Evolutionary conservation across 768 basidiomycete genomes (phyloP).

Genomic region (Cystobasidium onofrii): DNA sequence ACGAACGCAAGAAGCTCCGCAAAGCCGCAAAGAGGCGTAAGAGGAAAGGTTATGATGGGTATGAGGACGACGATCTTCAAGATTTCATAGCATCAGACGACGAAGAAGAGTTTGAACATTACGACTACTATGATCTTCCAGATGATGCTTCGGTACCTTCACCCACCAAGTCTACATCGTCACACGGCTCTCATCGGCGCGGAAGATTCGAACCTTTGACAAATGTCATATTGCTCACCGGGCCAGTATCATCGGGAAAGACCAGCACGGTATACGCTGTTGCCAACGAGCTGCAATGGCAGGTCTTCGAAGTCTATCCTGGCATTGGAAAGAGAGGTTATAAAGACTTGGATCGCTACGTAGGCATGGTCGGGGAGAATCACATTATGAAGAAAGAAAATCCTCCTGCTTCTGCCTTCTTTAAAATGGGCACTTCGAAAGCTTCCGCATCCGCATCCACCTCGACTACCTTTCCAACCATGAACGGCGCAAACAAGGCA

Average conservation of each 20-base stretch:
- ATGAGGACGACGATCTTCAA: slow-evolving; percentile 44
- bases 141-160: slow-evolving; percentile 43
- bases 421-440: slow-evolving; percentile 14
- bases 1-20: slow-evolving; percentile 27
- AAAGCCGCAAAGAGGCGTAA: slow-evolving; percentile 30
- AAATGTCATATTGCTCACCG: slow-evolving; percentile 76
- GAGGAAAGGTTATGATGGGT: slow-evolving; percentile 27
- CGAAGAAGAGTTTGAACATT: slow-evolving; percentile 44
- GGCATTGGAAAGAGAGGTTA: slow-evolving; percentile 85
- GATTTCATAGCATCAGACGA: slow-evolving; percentile 54
- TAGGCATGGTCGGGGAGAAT: slow-evolving; percentile 90
- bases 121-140: slow-evolving; percentile 37
- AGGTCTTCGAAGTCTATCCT: slow-evolving; percentile 92
- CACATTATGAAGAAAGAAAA: slow-evolving; percentile 56
- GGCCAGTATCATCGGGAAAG: slow-evolving; percentile 80
- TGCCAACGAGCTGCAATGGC: slow-evolving; percentile 87
- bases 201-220: slow-evolving; percentile 50
- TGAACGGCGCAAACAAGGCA: neutral
- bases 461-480: neutral
- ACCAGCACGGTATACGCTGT: slow-evolving; percentile 88
- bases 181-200: neutral
- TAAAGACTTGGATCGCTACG: slow-evolving; percentile 63
- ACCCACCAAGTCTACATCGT: slow-evolving; percentile 22
- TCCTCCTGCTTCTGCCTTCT: slow-evolving; percentile 32
- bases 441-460: neutral